Percentiles rank a stretch among this genome's conserved stretches.
These are phyloP conservation scores for Trametes gibbosa DNA, from an alignment of 768 basidiomycete genomes.

Conservation along the genomic window DNA sequence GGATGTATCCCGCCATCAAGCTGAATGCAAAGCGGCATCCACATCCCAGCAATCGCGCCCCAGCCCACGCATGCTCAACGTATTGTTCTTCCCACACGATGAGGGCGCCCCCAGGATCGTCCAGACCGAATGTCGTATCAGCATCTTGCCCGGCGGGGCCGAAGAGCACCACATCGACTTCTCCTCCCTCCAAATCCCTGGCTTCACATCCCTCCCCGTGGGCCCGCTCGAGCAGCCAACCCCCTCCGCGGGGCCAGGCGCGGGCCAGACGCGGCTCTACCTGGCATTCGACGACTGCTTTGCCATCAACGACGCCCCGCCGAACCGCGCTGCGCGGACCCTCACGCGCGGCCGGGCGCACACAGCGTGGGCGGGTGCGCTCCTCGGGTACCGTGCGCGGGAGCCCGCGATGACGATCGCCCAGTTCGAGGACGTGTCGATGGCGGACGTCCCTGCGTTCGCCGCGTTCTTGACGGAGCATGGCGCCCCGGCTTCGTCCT, in stretches of 20 bases:
- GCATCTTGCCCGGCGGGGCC: background rate
- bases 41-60: background rate
- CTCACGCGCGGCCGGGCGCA: background rate
- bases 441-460: background rate
- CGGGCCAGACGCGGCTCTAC: background rate
- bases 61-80: background rate
- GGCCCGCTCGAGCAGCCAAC: background rate
- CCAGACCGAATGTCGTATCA: background rate
- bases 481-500: too few species aligned
- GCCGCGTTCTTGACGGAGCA: background rate
- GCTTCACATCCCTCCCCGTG: background rate
- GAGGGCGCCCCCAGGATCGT: background rate
- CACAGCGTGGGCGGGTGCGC: background rate
- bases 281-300: background rate
- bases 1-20: background rate
- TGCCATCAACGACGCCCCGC: background rate
- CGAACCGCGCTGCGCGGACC: background rate
- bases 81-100: background rate
- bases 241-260: background rate
- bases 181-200: background rate
- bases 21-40: background rate
- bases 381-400: conserved; percentile 4
- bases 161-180: background rate
- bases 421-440: conserved; percentile 2
- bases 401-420: background rate